A percentile compares a stretch with the other conserved stretches of the same genome.
Conservation (phyloP, 352 stramenopile genomes). For the Pythium myriotylum region DNA sequence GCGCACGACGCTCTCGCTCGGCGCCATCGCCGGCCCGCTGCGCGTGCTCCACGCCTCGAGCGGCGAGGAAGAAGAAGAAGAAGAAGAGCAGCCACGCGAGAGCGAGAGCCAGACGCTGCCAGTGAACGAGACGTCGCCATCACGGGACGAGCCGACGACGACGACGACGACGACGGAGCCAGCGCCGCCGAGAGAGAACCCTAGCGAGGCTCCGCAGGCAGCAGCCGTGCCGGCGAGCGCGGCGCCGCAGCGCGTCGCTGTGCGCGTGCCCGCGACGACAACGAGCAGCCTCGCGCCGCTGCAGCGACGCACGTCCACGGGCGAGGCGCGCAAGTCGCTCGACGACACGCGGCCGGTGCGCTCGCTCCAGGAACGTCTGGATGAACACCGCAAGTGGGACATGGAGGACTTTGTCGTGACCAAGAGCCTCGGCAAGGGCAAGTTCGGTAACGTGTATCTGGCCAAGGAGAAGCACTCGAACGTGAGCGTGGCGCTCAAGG, state of each 20-base stretch:
- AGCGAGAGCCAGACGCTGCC: too few species aligned
- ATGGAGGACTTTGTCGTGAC: conserved; percentile 81
- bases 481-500: conserved; percentile 78
- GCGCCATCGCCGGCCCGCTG: conserved; percentile 28
- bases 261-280: conserved; percentile 25
- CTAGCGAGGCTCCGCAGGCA: too few species aligned
- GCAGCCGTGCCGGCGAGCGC: background rate
- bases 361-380: conserved; percentile 51
- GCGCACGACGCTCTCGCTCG: conserved; percentile 38
- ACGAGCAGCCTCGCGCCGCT: conserved; percentile 16
- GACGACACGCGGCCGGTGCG: conserved; percentile 39
- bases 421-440: conserved; percentile 82
- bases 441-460: conserved; percentile 87
- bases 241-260: conserved; percentile 42
- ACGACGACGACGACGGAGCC: too few species aligned
- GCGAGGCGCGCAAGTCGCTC: conserved; percentile 40
- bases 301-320: conserved; percentile 28
- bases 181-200: too few species aligned
- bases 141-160: too few species aligned
- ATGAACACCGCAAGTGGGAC: conserved; percentile 63
- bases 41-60: conserved; percentile 32
- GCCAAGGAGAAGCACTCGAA: conserved; percentile 71
- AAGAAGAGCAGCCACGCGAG: background rate
- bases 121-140: too few species aligned
- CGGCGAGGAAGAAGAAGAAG: conserved; percentile 28